These are phyloP conservation scores for Tricholomella constricta DNA, from an alignment of 768 basidiomycete genomes.

Conservation along the genomic window DNA sequence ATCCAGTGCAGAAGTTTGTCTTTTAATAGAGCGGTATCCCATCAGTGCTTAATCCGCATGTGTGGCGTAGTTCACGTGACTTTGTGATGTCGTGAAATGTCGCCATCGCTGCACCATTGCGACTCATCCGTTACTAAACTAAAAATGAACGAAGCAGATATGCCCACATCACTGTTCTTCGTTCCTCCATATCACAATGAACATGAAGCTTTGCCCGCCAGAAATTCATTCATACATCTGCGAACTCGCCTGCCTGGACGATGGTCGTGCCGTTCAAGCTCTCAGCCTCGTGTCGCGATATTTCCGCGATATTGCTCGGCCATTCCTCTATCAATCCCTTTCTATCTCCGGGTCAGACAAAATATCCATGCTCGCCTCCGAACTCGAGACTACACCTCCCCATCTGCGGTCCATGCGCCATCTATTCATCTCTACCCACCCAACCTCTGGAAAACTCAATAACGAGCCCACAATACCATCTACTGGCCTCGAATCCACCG, in stretches of 20 bases:
- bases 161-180: not conserved
- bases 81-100: slow-evolving; percentile 21
- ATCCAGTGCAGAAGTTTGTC: too few relatives aligned
- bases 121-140: not conserved
- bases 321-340: slow-evolving; percentile 43
- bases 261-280: slow-evolving; percentile 37
- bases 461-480: slow-evolving; percentile 9
- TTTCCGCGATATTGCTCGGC: slow-evolving; percentile 37
- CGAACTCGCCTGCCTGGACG: slow-evolving; percentile 42
- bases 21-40: too few relatives aligned
- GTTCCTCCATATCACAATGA: slow-evolving; percentile 6
- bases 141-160: not conserved
- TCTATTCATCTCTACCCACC: slow-evolving; percentile 45
- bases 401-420: slow-evolving; percentile 43
- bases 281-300: slow-evolving; percentile 43
- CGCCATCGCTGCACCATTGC: slow-evolving; percentile 25
- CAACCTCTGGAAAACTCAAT: slow-evolving; percentile 7
- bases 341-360: slow-evolving; percentile 31
- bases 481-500: slow-evolving; percentile 10
- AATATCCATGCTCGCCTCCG: slow-evolving; percentile 27
- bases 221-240: slow-evolving; percentile 49
- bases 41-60: too few relatives aligned
- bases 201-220: slow-evolving; percentile 40
- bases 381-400: slow-evolving; percentile 32
- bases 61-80: slow-evolving; percentile 13